Conservation (phyloP, 169 alveolate genomes). For the Amoebophrya sp. region DNA sequence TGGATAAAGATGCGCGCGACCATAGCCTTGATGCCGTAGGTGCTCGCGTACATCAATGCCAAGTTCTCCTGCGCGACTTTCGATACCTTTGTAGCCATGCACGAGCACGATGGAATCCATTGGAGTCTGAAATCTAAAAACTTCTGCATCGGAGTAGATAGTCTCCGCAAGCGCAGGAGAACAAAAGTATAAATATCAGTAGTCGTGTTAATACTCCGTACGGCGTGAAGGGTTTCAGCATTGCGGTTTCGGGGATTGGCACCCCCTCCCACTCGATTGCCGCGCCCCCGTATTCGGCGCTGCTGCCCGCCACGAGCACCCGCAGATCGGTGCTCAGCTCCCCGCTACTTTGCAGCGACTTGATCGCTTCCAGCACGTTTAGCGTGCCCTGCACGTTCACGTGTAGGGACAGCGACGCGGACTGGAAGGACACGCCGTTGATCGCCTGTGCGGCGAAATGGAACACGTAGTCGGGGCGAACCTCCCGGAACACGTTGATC, state of each 20-base stretch:
- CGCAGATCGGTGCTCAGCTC: not conserved
- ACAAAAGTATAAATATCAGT: not conserved
- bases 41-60: not conserved
- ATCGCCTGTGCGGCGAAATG: slow-evolving; percentile 20
- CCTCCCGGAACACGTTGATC: not conserved
- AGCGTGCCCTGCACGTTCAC: not conserved
- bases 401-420: not conserved
- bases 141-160: no score
- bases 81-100: not conserved
- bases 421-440: slow-evolving; percentile 18
- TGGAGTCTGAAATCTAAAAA: no score
- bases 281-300: slow-evolving; percentile 8
- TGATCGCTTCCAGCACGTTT: not conserved
- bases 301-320: slow-evolving; percentile 5
- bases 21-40: not conserved
- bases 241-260: slow-evolving; percentile 18
- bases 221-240: slow-evolving; percentile 11
- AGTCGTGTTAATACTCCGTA: slow-evolving; percentile 11
- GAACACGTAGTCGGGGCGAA: not conserved
- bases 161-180: not conserved
- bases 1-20: slow-evolving; percentile 15
- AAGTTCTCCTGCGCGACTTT: not conserved
- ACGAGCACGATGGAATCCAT: not conserved
- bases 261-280: not conserved
- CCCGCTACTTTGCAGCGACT: not conserved